Conservation (phyloP, 495 filamentous ascomycete genomes). For the Melanomma pulvis-pyrius region DNA sequence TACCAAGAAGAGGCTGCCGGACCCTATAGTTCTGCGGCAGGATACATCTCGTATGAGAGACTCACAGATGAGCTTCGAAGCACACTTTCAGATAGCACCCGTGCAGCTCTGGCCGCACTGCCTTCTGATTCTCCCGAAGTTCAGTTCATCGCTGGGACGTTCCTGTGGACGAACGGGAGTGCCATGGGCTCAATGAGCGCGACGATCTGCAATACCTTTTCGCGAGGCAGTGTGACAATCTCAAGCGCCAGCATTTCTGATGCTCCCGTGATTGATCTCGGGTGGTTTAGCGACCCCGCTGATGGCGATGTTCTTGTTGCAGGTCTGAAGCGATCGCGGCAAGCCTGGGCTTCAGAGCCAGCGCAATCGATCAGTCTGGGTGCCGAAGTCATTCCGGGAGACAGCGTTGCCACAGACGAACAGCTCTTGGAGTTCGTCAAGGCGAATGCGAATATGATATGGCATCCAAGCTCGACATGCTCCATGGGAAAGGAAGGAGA, state of each 20-base stretch:
- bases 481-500: constrained; percentile 27
- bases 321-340: constrained; percentile 34
- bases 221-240: constrained; percentile 35
- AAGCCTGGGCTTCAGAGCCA: background rate
- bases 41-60: constrained; percentile 41
- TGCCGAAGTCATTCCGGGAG: constrained; percentile 30
- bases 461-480: constrained; percentile 30
- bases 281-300: constrained; percentile 33
- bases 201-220: constrained; percentile 19
- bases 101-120: constrained; percentile 9
- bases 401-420: constrained; percentile 30
- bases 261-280: constrained; percentile 36
- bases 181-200: constrained; percentile 9
- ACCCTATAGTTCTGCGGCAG: constrained; percentile 2
- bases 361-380: constrained; percentile 21
- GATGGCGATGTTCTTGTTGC: constrained; percentile 35
- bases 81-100: constrained; percentile 8
- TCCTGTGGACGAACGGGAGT: constrained; percentile 1
- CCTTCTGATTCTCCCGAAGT: constrained; percentile 33
- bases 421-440: constrained; percentile 32
- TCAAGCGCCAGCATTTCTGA: constrained; percentile 20
- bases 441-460: constrained; percentile 11
- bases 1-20: constrained; percentile 10
- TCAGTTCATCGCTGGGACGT: constrained; percentile 21
- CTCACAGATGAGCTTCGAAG: constrained; percentile 41